These are phyloP conservation scores for Ophiostoma pallidulum DNA, from an alignment of 2,329 filamentous ascomycete species.

Conservation along the genomic window DNA sequence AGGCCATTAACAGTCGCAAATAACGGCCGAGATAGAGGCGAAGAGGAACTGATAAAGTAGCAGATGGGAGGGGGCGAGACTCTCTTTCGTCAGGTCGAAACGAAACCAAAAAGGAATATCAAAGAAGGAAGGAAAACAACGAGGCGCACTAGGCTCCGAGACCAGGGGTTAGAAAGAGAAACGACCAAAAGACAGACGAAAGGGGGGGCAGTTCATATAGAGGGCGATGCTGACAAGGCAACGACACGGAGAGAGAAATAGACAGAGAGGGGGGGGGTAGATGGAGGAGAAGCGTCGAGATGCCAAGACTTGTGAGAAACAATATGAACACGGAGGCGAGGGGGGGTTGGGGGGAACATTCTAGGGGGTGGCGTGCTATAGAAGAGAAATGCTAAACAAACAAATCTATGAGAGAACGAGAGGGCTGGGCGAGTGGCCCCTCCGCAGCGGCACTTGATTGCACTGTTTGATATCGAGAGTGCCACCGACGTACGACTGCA, in stretches of 20 bases:
- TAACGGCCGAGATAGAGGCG: conserved; percentile 17
- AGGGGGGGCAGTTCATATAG: conserved; percentile 3
- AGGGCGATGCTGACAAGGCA: conserved; percentile 1
- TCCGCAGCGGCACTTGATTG: neutral
- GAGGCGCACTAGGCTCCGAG: no score
- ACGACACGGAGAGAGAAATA: neutral
- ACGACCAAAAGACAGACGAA: neutral
- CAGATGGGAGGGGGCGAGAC: neutral
- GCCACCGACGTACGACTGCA: neutral
- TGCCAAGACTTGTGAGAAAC: no score
- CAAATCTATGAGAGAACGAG: neutral
- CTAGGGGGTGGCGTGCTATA: no score
- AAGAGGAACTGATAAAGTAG: neutral
- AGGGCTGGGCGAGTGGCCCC: neutral
- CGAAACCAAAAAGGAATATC: neutral
- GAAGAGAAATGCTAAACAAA: no score
- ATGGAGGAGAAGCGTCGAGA: no score
- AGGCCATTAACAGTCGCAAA: conserved; percentile 9
- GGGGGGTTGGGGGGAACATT: no score
- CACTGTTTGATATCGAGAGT: neutral
- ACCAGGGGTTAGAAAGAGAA: neutral
- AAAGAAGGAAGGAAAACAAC: neutral
- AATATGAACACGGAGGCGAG: no score
- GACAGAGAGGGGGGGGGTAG: neutral
- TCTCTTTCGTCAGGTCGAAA: neutral